Conservation (phyloP, 2,329 filamentous ascomycete genomes). For the Penicillium sp. region DNA sequence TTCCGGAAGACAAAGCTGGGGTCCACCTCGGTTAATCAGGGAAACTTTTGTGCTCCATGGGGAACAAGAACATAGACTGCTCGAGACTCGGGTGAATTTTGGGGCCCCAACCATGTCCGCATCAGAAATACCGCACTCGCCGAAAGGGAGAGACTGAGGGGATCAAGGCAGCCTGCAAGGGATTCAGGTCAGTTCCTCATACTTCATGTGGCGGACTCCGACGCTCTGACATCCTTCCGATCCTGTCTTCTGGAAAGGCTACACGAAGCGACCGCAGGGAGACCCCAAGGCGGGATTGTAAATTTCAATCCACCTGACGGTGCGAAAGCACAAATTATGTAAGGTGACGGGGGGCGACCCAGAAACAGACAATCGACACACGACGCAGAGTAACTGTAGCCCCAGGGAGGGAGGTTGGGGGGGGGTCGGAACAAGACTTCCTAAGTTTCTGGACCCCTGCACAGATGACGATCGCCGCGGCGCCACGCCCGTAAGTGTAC, state of each 20-base stretch:
- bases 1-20: conserved; percentile 18
- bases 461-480: conserved; percentile 22
- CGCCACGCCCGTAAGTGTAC: conserved; percentile 25
- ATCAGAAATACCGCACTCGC: not conserved
- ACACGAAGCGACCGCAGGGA: not conserved
- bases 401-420: conserved; percentile 2
- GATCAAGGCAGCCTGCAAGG: conserved; percentile 8
- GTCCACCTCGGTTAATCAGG: conserved; percentile 13
- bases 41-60: conserved; percentile 19
- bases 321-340: not conserved
- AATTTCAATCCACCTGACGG: too few relatives aligned
- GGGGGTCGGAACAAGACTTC: conserved; percentile 22
- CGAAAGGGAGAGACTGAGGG: not conserved
- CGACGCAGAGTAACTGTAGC: conserved; percentile 13
- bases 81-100: not conserved
- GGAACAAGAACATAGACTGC: not conserved
- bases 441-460: conserved; percentile 11
- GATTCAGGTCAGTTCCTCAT: conserved; percentile 2
- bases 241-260: conserved; percentile 19
- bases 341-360: not conserved
- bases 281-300: not conserved
- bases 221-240: conserved; percentile 13
- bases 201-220: conserved; percentile 14
- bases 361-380: not conserved
- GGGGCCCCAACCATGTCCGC: not conserved